A percentile compares a stretch with the other conserved stretches of the same genome.
Conservation (phyloP, 768 basidiomycete genomes). For the Lactifluus subvellereus region DNA sequence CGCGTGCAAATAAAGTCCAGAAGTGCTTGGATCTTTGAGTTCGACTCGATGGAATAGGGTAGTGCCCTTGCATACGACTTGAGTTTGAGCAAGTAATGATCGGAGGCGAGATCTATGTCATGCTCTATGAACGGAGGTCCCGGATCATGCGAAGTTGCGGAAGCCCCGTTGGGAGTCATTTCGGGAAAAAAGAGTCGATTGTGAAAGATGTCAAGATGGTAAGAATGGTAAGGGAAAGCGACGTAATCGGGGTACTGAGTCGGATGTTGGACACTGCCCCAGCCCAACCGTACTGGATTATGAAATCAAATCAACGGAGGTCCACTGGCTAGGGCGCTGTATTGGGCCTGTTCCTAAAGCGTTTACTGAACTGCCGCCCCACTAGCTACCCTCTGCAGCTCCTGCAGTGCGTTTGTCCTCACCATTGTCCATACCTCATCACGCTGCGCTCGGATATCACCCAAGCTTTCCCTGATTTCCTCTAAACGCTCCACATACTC, state of each 20-base stretch:
- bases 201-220: neutral
- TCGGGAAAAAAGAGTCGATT: constrained; percentile 5
- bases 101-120: constrained; percentile 34
- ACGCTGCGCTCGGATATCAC: constrained; percentile 66
- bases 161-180: constrained; percentile 13
- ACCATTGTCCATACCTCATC: constrained; percentile 72
- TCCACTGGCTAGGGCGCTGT: neutral
- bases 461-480: constrained; percentile 77
- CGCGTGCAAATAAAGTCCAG: constrained; percentile 68
- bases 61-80: constrained; percentile 57
- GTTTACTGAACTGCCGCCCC: constrained; percentile 6
- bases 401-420: constrained; percentile 65
- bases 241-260: neutral
- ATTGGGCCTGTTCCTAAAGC: neutral
- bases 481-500: constrained; percentile 82
- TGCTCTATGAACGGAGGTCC: constrained; percentile 30
- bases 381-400: constrained; percentile 61
- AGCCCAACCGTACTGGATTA: neutral
- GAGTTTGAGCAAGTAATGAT: constrained; percentile 52
- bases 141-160: constrained; percentile 32
- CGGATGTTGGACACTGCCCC: neutral
- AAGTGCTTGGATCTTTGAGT: constrained; percentile 68
- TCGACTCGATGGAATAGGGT: constrained; percentile 73
- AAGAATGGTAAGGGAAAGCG: neutral
- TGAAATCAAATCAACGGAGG: constrained; percentile 15